Evolutionary conservation across 805 yeast species (phyloP), one percentile per base, ranked within the genome.

Genomic region (Starmera dryadoides): DNA sequence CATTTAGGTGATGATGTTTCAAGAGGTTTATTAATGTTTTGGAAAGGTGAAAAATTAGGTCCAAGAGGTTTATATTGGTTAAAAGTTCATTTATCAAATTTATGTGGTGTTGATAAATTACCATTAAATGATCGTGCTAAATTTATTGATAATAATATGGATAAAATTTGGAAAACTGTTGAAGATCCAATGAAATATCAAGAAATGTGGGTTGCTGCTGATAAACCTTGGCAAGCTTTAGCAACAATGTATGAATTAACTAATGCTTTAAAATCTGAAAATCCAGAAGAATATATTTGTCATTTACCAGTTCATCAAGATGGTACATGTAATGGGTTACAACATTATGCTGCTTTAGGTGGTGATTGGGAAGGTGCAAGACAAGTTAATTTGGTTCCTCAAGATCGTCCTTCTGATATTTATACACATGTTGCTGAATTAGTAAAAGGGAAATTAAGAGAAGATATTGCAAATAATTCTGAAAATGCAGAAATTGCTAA

Each of bases 281-380:
- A 82, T 47, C 93, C 93, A 9, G 71, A 76, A 14, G 69, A 78
- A 44, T 81, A 59, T 49, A 60, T 81, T 17, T 80, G 87, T 1
- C 82, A 78, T 55, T 79, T 81, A 45, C 91, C 93, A 1, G 82
- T 84, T 29, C 93, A 84, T 57, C 91, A 82, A 59, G 94, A 84
- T 63, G 94, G 94, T 49, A 82, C 93, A 0, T 84, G 94, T 64
- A 84, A 84, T 54, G 94, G 94, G 16, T 67, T 84, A 44, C 94
- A 84, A 52, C 94, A 84, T 64, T 84, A 84, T 60, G 93, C 94
- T 21, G 94, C 94, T 0, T 64, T 84, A 38, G 93, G 93, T 58
- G 91, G 93, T 64, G 94, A 84, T 60, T 49, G 74, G 15, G 89
- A 79, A 59, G 94, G 94, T 62, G 94, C 93, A 2, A 69, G 64